Evolutionary conservation across 2,329 filamentous ascomycete genomes (phyloP).

Genomic region (Aspergillus texensis): DNA sequence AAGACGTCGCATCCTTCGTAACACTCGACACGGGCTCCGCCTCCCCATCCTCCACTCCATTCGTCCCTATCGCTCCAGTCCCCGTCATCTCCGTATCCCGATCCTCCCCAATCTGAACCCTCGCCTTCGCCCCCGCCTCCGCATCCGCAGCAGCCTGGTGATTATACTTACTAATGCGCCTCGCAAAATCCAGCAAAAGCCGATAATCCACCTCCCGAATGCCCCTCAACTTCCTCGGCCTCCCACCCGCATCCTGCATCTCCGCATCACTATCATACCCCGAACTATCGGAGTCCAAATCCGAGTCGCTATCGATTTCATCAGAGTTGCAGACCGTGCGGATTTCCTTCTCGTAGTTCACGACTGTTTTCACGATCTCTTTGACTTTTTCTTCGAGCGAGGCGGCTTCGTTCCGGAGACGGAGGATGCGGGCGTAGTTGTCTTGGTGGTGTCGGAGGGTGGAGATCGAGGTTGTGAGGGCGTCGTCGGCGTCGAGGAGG

Average conservation of each 20-base stretch:
- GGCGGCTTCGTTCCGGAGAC: conserved; percentile 44
- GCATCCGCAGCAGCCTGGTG: conserved; percentile 48
- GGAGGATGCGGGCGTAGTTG: conserved; percentile 47
- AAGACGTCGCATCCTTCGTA: conserved; percentile 44
- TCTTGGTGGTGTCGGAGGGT: conserved; percentile 48
- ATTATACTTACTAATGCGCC: conserved; percentile 52
- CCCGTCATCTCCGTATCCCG: conserved; percentile 40
- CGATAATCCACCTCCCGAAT: conserved; percentile 47
- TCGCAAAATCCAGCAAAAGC: conserved; percentile 48
- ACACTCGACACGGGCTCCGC: conserved; percentile 40
- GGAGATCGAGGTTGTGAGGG: conserved; percentile 42
- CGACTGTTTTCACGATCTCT: conserved; percentile 44
- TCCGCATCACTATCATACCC: neutral
- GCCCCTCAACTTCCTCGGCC: conserved; percentile 14
- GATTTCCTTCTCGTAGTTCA: conserved; percentile 45
- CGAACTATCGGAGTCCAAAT: neutral
- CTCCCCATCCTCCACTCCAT: conserved; percentile 25
- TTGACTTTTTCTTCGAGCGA: conserved; percentile 45
- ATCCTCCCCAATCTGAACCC: conserved; percentile 10
- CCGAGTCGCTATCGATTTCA: conserved; percentile 22
- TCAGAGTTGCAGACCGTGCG: conserved; percentile 34
- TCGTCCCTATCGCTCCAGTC: conserved; percentile 32
- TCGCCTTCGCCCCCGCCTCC: conserved; percentile 30
- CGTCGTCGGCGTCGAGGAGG: conserved; percentile 47
- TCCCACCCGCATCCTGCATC: neutral